Evolutionary conservation across 192 early-diverging fungal species (phyloP), one percentile per base, ranked within the genome.

Genomic region (Linnemannia exigua): DNA sequence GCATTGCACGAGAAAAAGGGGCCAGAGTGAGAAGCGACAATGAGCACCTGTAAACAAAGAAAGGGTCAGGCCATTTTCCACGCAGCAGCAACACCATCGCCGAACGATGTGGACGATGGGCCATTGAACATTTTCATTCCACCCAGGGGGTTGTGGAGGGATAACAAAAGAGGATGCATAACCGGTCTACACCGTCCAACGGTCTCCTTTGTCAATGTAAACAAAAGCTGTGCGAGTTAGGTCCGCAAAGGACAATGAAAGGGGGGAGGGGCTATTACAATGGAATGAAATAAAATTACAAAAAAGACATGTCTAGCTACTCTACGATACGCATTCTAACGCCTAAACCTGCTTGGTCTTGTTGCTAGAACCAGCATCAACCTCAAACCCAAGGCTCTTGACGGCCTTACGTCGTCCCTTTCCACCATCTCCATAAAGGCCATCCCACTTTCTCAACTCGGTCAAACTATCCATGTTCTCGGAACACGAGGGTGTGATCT

Each of bases 371-470:
- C 17, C 38, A 4, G 48, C 17, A 9, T 75, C 80, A 22, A 71
- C 67, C 22, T 85, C 81, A 84, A 94, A 95, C 33, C 93, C 93
- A 74, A 91, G 89, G 28, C 90, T 90, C 67, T 82, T 89, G 73
- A 87, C 87, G 12, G 31, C 82, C 51, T 79, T 83, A 73, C 91
- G 88, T 72, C 88, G 83, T 25, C 79, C 80, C 72, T 90, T 88
- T 5, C 92, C 93, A 22, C 93, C 95, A 87, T 97, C 97, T 36
- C 98, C 98, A 84, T 95, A 99, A 79, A 91, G 75, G 61, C 90
- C 92, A 89, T 97, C 95, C 97, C 97, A 99, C 87, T 99, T 97
- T 66, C 95, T 87, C 75, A 99, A 89, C 90, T 97, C 96, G 25
- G 95, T 88, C 70, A 99, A 88, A 74, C 96, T 95, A 73, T 95